These are phyloP conservation scores for Yamadazyma atmosphaerica DNA, from an alignment of 1,139 yeast species.

Conservation along the genomic window DNA sequence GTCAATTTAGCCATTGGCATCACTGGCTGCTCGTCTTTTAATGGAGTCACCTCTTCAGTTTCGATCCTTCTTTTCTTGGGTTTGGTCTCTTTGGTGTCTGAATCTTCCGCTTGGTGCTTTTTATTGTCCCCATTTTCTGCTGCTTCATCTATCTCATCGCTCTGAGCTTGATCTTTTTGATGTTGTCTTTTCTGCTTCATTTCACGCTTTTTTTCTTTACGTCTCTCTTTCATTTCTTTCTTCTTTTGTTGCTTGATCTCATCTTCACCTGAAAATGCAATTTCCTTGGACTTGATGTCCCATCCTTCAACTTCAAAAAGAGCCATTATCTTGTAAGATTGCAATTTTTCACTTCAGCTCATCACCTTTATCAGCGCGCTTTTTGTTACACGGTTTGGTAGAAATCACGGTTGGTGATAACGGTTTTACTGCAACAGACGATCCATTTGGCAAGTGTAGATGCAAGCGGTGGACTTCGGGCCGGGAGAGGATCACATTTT, in stretches of 20 bases:
- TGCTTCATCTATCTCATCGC: conserved; percentile 8
- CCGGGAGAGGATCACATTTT: conserved; percentile 18
- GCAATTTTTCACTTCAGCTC: conserved; percentile 10
- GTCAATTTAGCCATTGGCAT: conserved; percentile 55
- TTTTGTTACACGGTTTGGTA: too few species aligned
- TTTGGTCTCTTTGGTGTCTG: conserved; percentile 10
- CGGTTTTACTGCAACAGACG: too few species aligned
- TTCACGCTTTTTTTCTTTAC: conserved; percentile 12
- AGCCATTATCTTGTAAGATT: conserved; percentile 46
- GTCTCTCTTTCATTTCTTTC: conserved; percentile 22
- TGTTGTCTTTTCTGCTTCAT: conserved; percentile 13
- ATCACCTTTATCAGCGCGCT: neutral
- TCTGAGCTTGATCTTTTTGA: conserved; percentile 7
- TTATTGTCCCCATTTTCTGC: too few species aligned
- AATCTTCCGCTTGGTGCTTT: too few species aligned
- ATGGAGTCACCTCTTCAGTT: conserved; percentile 7
- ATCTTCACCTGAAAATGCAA: conserved; percentile 42
- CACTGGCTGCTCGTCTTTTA: conserved; percentile 16
- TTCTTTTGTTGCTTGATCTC: conserved; percentile 32
- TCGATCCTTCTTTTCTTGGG: conserved; percentile 3
- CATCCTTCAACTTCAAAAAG: conserved; percentile 82
- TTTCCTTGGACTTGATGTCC: conserved; percentile 59
- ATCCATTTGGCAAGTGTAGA: too few species aligned
- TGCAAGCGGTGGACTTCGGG: conserved; percentile 16
- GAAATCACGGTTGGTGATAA: too few species aligned